Evolutionary conservation across 2,329 filamentous ascomycete species (phyloP).

Genomic region (Blastomyces parvus): DNA sequence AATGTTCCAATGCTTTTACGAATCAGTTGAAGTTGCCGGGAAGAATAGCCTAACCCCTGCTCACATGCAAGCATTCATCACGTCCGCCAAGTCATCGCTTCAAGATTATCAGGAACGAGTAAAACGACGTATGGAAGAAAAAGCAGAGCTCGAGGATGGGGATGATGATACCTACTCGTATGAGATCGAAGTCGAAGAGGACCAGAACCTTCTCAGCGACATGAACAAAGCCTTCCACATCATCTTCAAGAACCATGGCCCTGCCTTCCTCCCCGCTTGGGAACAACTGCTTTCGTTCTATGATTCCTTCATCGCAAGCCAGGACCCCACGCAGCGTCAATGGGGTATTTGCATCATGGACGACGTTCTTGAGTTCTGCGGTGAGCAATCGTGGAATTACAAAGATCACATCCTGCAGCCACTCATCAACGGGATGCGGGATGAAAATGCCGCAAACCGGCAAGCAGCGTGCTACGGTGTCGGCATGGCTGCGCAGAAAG

Average conservation of each 20-base stretch:
- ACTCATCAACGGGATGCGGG: constrained; percentile 74
- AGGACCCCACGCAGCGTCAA: constrained; percentile 83
- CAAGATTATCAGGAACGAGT: constrained; percentile 90
- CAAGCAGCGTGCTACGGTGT: constrained; percentile 95
- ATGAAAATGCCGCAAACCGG: constrained; percentile 78
- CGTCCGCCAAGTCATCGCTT: constrained; percentile 72
- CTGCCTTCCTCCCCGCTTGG: constrained; percentile 77
- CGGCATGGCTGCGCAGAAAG: constrained; percentile 87
- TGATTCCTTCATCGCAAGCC: constrained; percentile 68
- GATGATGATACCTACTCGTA: constrained; percentile 84
- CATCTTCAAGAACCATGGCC: constrained; percentile 93
- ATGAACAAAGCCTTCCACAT: constrained; percentile 99
- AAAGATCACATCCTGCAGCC: constrained; percentile 78
- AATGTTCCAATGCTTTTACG: constrained; percentile 99
- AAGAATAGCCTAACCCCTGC: constrained; percentile 67
- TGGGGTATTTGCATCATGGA: constrained; percentile 99
- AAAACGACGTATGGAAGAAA: constrained; percentile 71
- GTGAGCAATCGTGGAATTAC: constrained; percentile 77
- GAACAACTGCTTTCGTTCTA: constrained; percentile 78
- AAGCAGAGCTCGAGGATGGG: constrained; percentile 72
- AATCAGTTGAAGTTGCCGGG: constrained; percentile 88
- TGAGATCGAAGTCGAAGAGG: constrained; percentile 87
- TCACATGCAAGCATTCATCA: constrained; percentile 81
- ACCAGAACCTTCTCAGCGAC: constrained; percentile 89
- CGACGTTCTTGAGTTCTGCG: constrained; percentile 95